phyloP scores from a whole-genome alignment of 495 filamentous ascomycete genomes.

The Beverwykella pulmonaria region DNA sequence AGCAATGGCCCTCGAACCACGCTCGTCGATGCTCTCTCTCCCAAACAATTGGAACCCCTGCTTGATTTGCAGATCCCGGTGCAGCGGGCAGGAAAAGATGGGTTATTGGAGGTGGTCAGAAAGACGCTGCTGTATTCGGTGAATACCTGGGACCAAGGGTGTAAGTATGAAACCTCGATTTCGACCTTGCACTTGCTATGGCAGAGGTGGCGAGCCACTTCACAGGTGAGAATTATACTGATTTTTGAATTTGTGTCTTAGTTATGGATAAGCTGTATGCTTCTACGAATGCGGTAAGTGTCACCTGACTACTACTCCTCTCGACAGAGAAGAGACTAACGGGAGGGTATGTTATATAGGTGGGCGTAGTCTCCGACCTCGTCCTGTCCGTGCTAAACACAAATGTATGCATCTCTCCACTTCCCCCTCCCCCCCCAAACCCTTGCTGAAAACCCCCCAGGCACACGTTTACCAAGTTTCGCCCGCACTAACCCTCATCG shows the following conservation, averaged over 20 bases:
- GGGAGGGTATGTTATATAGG: conserved; percentile 43
- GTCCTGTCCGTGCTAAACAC: conserved; percentile 84
- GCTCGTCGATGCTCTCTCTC: conserved; percentile 70
- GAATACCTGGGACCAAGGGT: conserved; percentile 96
- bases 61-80: conserved; percentile 68
- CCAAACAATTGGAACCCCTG: conserved; percentile 66
- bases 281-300: conserved; percentile 72
- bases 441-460: conserved; percentile 24
- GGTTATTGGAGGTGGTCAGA: conserved; percentile 65
- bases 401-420: conserved; percentile 58
- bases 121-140: conserved; percentile 78
- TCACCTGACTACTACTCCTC: neutral
- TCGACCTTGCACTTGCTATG: too few species aligned
- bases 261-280: conserved; percentile 92
- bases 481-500: conserved; percentile 81
- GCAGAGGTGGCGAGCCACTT: too few species aligned
- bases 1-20: conserved; percentile 56
- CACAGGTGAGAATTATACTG: too few species aligned
- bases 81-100: conserved; percentile 68
- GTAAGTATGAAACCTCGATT: too few species aligned
- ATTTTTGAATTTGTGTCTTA: too few species aligned
- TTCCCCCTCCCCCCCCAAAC: neutral
- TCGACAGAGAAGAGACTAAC: too few species aligned
- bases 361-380: conserved; percentile 80
- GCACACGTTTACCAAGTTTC: conserved; percentile 86